Evolutionary conservation across 805 yeast genomes (phyloP), one percentile per base, ranked within the genome.

Genomic region (Candida insectalens): DNA sequence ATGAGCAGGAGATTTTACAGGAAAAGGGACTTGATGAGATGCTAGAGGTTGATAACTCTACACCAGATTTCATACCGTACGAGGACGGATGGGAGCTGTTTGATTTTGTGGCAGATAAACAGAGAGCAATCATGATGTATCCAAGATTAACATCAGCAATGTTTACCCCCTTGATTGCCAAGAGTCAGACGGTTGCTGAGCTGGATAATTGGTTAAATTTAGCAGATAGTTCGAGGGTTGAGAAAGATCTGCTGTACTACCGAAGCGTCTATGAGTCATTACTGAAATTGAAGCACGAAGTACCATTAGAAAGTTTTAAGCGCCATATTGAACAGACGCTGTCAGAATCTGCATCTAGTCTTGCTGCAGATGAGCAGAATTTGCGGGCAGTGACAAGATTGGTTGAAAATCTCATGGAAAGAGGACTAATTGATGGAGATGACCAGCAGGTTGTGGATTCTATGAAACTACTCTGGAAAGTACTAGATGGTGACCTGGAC

Each of bases 1-100:
- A 37, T 30, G 18, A 25, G 12, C 22, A 43, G 17, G 19, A 26
- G 6, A 13, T 28, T 18, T 16, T 26, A 33, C 41, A 12, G 25
- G 19, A 27, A 29, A 18, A 18, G 19, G 17, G 12, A n/a, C 16
- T 25, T 6, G 30, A 27, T 18, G 35, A 37, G 16, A 17, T 21
- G 3, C 21, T 41, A 4, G 33, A 27, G 4, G 32, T 47, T 7
- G 43, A 38, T 7, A 32, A 41, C 12, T 39, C 39, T 6, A 31
- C 32, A 10, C 22, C 22, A 13, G 29, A 31, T 6, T 25, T 29
- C 19, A 33, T 45, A 8, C 46, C 47, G 7, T 44, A 41, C 37
- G 43, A 44, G 21, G 32, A 41, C 25, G 49, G 50, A n/a, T 31
- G 40, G 29, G 47, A 45, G n/a, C 9, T 50, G 27, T 49, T 36